Evolutionary conservation across 352 stramenopile species (phyloP).

Genomic region (Thalassiosira hispida): DNA sequence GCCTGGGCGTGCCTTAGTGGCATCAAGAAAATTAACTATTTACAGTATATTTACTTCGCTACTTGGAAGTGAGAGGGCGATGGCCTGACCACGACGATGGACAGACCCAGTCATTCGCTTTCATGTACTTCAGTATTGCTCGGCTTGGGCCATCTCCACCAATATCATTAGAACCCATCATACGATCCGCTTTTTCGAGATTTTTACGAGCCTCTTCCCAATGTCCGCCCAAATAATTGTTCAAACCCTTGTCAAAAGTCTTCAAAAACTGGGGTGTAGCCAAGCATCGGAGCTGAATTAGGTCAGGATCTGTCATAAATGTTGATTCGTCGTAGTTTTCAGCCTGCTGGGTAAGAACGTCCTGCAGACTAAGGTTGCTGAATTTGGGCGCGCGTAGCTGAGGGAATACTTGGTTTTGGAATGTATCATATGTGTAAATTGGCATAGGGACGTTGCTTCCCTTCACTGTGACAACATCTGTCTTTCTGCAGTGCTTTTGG

Average conservation of each 20-base stretch:
- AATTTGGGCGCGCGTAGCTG: conserved; percentile 62
- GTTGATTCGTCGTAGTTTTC: conserved; percentile 70
- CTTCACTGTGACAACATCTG: conserved; percentile 84
- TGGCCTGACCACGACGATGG: conserved; percentile 76
- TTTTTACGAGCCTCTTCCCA: conserved; percentile 85
- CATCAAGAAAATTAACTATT: not conserved
- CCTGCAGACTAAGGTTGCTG: conserved; percentile 72
- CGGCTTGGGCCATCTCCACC: conserved; percentile 79
- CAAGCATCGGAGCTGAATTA: conserved; percentile 74
- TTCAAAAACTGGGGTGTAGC: conserved; percentile 73
- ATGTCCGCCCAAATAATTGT: conserved; percentile 91
- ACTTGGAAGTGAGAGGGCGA: conserved; percentile 69
- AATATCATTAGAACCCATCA: conserved; percentile 81
- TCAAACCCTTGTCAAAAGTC: conserved; percentile 88
- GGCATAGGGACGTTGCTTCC: conserved; percentile 74
- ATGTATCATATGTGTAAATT: conserved; percentile 84
- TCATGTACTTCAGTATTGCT: conserved; percentile 80
- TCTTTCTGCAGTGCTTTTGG: conserved; percentile 69
- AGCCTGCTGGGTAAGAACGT: conserved; percentile 65
- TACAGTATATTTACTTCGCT: conserved; percentile 8
- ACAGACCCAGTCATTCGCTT: conserved; percentile 63
- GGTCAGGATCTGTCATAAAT: conserved; percentile 81
- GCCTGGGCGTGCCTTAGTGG: too few species aligned
- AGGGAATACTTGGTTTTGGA: conserved; percentile 66
- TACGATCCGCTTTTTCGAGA: conserved; percentile 73